Percentiles rank a stretch among this genome's conserved stretches.
phyloP scores from a whole-genome alignment of 2,329 filamentous ascomycete species.

The Sporothrix brasiliensis region DNA sequence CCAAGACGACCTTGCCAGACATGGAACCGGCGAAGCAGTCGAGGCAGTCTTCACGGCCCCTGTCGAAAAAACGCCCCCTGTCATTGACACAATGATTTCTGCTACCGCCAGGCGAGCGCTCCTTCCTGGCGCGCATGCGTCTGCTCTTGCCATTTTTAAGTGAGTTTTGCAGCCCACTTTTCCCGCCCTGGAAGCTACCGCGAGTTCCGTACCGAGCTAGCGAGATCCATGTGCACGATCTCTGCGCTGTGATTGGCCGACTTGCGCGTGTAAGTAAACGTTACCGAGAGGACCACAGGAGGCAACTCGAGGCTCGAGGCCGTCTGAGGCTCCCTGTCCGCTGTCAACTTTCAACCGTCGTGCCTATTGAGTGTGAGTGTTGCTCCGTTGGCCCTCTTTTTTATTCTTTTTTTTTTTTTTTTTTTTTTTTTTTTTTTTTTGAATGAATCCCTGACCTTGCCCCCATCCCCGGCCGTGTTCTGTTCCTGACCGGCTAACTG shows the following conservation, averaged over 20 bases:
- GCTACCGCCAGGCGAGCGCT: no score
- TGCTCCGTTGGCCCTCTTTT: no score
- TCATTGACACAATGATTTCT: no score
- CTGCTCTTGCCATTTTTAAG: no score
- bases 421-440: no score
- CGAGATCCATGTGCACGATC: constrained; percentile 19
- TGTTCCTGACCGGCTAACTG: neutral
- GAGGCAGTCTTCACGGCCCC: neutral
- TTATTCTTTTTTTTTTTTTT: no score
- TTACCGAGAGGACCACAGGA: neutral
- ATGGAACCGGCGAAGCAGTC: neutral
- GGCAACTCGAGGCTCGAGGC: neutral
- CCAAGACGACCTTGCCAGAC: neutral
- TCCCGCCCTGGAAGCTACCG: constrained; percentile 1
- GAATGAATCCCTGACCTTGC: neutral
- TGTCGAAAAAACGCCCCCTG: neutral
- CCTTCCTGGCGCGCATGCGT: no score
- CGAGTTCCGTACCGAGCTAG: constrained; percentile 2
- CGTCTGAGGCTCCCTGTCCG: neutral
- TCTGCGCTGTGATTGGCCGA: constrained; percentile 7
- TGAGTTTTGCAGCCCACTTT: neutral
- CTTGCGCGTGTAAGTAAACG: constrained; percentile 2
- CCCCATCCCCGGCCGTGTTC: neutral
- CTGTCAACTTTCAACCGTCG: no score
- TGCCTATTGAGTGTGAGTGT: neutral